Percentiles rank a stretch among this genome's conserved stretches.
phyloP scores from a whole-genome alignment of 1,139 yeast genomes.

The Pichia sp. region DNA sequence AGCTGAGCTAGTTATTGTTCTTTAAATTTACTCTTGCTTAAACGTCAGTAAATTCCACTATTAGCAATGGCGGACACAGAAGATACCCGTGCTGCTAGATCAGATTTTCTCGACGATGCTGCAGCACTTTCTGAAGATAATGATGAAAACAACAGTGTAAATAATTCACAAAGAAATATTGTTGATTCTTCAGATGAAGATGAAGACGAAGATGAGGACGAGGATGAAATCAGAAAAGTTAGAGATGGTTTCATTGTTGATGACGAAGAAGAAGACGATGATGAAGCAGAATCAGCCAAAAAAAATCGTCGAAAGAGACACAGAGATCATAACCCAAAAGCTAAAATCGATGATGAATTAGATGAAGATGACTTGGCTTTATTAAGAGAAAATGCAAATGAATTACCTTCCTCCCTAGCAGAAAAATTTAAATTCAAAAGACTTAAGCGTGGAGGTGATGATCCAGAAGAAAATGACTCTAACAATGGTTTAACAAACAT shows the following conservation, averaged over 20 bases:
- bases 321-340: slow-evolving; percentile 31
- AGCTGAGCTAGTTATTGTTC: not conserved
- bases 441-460: slow-evolving; percentile 60
- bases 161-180: slow-evolving; percentile 6
- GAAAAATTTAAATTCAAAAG: slow-evolving; percentile 63
- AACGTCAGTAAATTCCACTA: not conserved
- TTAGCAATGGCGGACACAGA: slow-evolving; percentile 10
- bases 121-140: slow-evolving; percentile 18
- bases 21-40: not conserved
- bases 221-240: slow-evolving; percentile 42
- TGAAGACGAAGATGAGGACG: slow-evolving; percentile 36
- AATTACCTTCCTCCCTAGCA: slow-evolving; percentile 31
- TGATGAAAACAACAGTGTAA: slow-evolving; percentile 9
- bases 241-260: slow-evolving; percentile 59
- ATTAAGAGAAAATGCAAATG: slow-evolving; percentile 85
- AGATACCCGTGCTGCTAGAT: slow-evolving; percentile 19
- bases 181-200: slow-evolving; percentile 30
- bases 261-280: slow-evolving; percentile 72
- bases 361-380: slow-evolving; percentile 95
- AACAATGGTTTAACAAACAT: slow-evolving; percentile 58
- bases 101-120: slow-evolving; percentile 16
- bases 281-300: slow-evolving; percentile 44
- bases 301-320: slow-evolving; percentile 34
- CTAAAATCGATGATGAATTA: slow-evolving; percentile 54
- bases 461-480: slow-evolving; percentile 25